Conservation (phyloP, 768 basidiomycete species). For the Leccinellum rugosiceps region DNA sequence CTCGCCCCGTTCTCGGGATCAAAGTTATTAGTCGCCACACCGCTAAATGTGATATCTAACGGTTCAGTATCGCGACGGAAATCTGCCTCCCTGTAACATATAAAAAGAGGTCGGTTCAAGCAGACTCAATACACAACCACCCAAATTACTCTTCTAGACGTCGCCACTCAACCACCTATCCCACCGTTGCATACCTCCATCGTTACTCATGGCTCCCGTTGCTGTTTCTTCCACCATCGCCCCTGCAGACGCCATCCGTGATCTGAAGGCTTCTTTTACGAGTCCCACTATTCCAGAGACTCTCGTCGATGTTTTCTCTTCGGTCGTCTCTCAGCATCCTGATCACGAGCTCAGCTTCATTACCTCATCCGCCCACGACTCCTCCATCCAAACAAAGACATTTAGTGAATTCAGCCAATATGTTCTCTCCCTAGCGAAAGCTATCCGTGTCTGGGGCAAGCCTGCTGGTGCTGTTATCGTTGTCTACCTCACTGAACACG, state of each 20-base stretch:
- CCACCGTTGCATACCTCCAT: background rate
- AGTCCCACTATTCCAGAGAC: constrained; percentile 11
- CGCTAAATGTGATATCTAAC: background rate
- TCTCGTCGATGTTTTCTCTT: constrained; percentile 23
- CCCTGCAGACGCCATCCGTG: constrained; percentile 5
- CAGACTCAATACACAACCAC: constrained; percentile 1
- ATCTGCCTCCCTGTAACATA: constrained; percentile 8
- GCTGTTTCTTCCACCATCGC: constrained; percentile 4
- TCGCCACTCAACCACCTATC: background rate
- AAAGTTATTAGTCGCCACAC: background rate
- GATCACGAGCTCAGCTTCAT: constrained; percentile 25
- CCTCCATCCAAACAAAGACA: constrained; percentile 24
- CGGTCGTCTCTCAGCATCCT: constrained; percentile 19
- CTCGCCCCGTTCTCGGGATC: too few species aligned
- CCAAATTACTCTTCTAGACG: constrained; percentile 1
- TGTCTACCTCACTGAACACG: constrained; percentile 31
- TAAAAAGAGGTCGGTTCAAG: constrained; percentile 16
- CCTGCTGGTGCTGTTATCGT: constrained; percentile 28
- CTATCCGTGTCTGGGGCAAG: constrained; percentile 21
- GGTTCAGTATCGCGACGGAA: background rate
- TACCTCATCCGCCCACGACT: constrained; percentile 31
- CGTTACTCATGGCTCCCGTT: constrained; percentile 14
- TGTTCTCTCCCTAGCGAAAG: constrained; percentile 17
- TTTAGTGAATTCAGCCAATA: constrained; percentile 20
- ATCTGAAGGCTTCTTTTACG: constrained; percentile 14